Evolutionary conservation across 768 basidiomycete species (phyloP), one percentile per base, ranked within the genome.

Genomic region (Mycena latifolia): DNA sequence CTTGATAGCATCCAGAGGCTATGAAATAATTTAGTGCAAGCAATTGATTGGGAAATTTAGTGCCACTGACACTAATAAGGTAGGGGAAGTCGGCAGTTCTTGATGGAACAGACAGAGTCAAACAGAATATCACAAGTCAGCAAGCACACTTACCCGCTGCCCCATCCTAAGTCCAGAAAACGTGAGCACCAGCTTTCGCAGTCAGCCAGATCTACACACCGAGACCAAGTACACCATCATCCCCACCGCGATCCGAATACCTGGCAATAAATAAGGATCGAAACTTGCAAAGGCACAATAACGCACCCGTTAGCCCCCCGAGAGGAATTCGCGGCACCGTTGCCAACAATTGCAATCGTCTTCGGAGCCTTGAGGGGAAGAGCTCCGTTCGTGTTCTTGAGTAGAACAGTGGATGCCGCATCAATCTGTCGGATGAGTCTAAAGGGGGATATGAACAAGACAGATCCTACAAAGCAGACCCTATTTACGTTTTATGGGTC

Each of bases 161-260:
- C 83, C 82, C 83, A 84, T n/a, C 82, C 83, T 84, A 39, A 24
- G 50, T 22, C 20, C n/a, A 22, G 12, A 17, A 50, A 11, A 66
- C n/a, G 5, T 11, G 24, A 39, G 20, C 20, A 55, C 8, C 43
- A 60, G 41, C 18, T 47, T 8, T 28, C 28, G 2, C 15, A 76
- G 80, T 17, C 74, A 74, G 3, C 51, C 33, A 35, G 14, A 7
- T 46, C 29, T 80, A 81, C 81, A 81, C 84, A 75, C 89, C 89
- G 82, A 89, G 84, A 0, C 84, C 89, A 4, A 92, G 80, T 24
- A 89, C 86, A 17, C 89, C 88, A 62, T 82, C 82, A 58, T 88
- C 77, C 11, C 88, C 85, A 24, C 84, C 83, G 27, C 88, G 82
- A 66, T 90, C 89, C 4, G 78, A 64, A 63, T 81, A 85, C 15